Base-by-base conservation (phyloP, 2,329 filamentous ascomycete genomes). In the Colletotrichum euphorbiae region DNA sequence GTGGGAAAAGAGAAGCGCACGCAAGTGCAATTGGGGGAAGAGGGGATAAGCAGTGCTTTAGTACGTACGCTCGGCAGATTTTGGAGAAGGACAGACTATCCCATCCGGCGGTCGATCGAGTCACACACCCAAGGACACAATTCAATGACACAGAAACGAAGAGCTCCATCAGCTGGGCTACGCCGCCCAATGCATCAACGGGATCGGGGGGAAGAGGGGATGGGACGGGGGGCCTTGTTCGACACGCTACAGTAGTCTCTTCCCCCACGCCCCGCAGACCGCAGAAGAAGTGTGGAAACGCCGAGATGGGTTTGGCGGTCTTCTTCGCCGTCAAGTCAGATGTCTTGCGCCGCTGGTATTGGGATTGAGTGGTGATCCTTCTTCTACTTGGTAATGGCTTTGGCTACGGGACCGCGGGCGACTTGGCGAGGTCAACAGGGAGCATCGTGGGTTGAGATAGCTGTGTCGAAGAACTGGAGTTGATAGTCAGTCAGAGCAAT, bases 121-220 rank as follows among this genome's bases (percentile, higher is more conserved):
- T 66, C 54, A 58, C 60, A 58, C 63, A 67, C 62, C 43, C 31
- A 24, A 52, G 33, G 46, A 62, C 65, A 68, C 61, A 65, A 65
- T 65, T 62, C 62, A 68, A 68, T 68, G 65, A 68, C 65, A 68
- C 65, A 68, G 62, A 62, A 62, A 42, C 62, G 48, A 38, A 48
- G 13, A 58, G 59, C 38, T 61, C 46, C 58, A 52, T 52, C 46
- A 45, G 15, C 55, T 58, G 38, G 40, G n/a, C 28, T 40, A 42
- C 45, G 52, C 51, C 60, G 59, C 48, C 64, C 60, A 64, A 67
- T 67, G 64, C 63, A n/a, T n/a, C n/a, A 55, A 62, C 63, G 60
- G 45, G 59, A 67, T 65, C 62, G 64, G 59, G 64, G 59, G 33
- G 12, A 11, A 13, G 33, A 28, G 33, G 28, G 28, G 63, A 33